Percentiles rank a stretch among this genome's conserved stretches.
Conservation (phyloP, 164 flowering plant species). For the Dillenia suffruticosa region DNA sequence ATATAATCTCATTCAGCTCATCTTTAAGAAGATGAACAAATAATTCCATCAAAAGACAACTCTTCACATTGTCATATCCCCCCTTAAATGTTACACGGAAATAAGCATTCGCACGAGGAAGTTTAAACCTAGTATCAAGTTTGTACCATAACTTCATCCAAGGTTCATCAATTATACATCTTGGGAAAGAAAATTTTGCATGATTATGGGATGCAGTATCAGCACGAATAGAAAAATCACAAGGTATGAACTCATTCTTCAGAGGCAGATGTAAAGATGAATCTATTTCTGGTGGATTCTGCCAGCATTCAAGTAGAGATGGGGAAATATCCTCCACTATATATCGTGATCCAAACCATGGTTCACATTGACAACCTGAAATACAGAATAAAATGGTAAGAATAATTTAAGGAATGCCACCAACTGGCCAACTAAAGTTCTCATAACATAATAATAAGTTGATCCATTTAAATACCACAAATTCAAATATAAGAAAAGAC, state of each 20-base stretch:
- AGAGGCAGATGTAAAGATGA: constrained; percentile 65
- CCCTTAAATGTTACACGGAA: constrained; percentile 83
- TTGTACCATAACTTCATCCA: constrained; percentile 89
- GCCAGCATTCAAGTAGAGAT: constrained; percentile 65
- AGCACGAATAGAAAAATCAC: constrained; percentile 72
- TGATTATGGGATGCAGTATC: constrained; percentile 15
- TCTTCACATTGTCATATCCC: constrained; percentile 47
- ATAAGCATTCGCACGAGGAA: constrained; percentile 93
- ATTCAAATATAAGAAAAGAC: too few species aligned
- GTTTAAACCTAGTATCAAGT: constrained; percentile 71
- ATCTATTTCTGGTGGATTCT: constrained; percentile 68
- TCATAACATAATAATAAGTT: too few species aligned
- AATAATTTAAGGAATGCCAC: neutral
- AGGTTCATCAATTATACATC: constrained; percentile 75
- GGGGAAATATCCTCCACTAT: constrained; percentile 68
- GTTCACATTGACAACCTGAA: constrained; percentile 68
- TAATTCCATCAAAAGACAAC: constrained; percentile 72
- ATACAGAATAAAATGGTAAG: neutral
- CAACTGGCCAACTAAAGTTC: too few species aligned
- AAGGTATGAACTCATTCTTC: constrained; percentile 85
- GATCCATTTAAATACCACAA: too few species aligned
- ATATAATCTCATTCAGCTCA: constrained; percentile 83
- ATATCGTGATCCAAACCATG: constrained; percentile 91
- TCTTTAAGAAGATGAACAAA: constrained; percentile 84
- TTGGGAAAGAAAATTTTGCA: constrained; percentile 34